Base-by-base conservation (phyloP, 768 basidiomycete species). In the Sporobolomyces phaffii region DNA sequence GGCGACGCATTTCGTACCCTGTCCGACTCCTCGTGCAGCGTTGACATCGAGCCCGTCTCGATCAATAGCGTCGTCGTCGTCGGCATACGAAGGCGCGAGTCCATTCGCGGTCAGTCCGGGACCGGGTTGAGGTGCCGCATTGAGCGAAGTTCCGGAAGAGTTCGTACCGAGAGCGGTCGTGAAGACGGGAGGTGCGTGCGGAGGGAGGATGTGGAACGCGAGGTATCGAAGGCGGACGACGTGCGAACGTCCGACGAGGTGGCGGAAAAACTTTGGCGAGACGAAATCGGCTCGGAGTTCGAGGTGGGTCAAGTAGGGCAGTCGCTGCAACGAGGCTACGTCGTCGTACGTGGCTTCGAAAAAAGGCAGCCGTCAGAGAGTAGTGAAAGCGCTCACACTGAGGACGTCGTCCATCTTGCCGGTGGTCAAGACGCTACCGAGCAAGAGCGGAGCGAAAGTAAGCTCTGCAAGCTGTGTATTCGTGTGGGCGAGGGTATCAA, bases 221-320 rank as follows among this genome's bases (percentile, higher is more conserved):
- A 56, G 54, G 26, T 29, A 20, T 3, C 6, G 5, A 24, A 56
- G 54, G 15, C 26, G 54, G 24, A 43, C 11, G n/a, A 3, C 10
- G 3, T 28, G 28, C 13, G n/a, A 43, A 5, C 24, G n/a, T n/a
- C n/a, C 38, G 40, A 56, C 22, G 26, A 56, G n/a, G 26, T 18
- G 54, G 2, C 26, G 26, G 54, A 56, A 56, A 40, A 56, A 56
- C 15, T 28, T 18, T 8, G 54, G 54, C 26, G 54, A 13, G 26
- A 56, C 41, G 24, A 56, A 56, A 31, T 56, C 54, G 40, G 40
- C 38, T 24, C 54, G 38, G 11, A 56, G 24, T 11, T 56, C 54
- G 40, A 56, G 40, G 18, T 43, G 54, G 8, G 41, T 56, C 24
- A 56, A 26, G 26, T 43, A 40, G 28, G 54, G 54, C 15, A 56